Evolutionary conservation across 2,329 filamentous ascomycete genomes (phyloP), one percentile per base, ranked within the genome.

Genomic region (Aspergillus fischeri): DNA sequence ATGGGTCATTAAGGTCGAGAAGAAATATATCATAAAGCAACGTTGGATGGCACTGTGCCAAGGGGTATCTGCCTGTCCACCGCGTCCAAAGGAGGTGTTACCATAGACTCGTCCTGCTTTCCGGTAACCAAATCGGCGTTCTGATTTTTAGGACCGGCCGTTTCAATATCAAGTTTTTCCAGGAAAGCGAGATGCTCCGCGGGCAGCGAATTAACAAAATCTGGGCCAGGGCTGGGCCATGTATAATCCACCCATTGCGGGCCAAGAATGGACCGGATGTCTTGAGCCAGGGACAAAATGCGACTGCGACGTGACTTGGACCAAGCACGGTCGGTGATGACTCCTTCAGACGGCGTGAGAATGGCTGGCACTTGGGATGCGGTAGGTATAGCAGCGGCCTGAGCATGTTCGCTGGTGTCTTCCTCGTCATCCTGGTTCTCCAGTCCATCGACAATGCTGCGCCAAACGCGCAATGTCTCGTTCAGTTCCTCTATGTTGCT

Each of bases 381-480:
- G 21, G 65, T 61, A 20, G 58, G 54, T 20, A 61, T 41, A 35
- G 58, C 24, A 1, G 62, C 24, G 24, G 25, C 38, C 28, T n/a
- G 54, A 14, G 47, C 32, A 44, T 42, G 11, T 27, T 54, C 49
- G 27, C 54, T 42, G 11, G 52, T 59, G 3, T 65, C 60, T 10
- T 65, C 61, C n/a, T 70, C 67, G 10, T 74, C 69, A 42, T 70
- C 63, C 53, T 70, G 69, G 35, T 76, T 73, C 57, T 78, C 75
- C 10, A 82, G 61, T 1, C 78, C 79, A 44, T 81, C 78, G 10
- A 83, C 61, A 28, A 82, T 77, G 65, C 75, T 78, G 52, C 72
- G 71, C 78, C 81, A 83, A 42, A 83, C 83, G 48, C 83, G 76
- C 73, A 87, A 78, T 1, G 83, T 86, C 74, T 87, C 85, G 58